Percentiles rank a stretch among this genome's conserved stretches.
phyloP scores from a whole-genome alignment of 306 rosid genomes.

The Acacia melanoxylon region DNA sequence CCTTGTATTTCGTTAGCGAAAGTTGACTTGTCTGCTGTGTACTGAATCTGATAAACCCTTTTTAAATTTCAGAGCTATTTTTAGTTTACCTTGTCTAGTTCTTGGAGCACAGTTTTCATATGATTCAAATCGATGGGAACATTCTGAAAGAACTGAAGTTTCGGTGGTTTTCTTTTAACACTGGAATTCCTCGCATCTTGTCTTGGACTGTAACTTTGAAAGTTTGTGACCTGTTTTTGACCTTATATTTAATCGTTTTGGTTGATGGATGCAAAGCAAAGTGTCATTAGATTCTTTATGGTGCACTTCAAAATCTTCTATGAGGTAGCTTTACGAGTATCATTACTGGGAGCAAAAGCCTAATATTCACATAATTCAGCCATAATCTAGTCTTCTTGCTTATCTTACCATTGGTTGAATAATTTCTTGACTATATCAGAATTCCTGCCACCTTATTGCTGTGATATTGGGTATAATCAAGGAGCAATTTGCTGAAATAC shows the following conservation, averaged over 20 bases:
- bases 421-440: not conserved
- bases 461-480: not conserved
- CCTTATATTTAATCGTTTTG: not conserved
- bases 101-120: not conserved
- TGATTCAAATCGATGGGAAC: not conserved
- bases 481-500: conserved; percentile 6
- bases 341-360: not conserved
- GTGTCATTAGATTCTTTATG: not conserved
- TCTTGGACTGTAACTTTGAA: not conserved
- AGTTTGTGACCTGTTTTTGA: not conserved
- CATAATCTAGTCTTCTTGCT: conserved; percentile 1
- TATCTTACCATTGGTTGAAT: not conserved
- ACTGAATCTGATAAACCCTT: not conserved
- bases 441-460: not conserved
- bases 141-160: not conserved
- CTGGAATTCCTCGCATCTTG: not conserved
- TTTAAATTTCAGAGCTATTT: not conserved
- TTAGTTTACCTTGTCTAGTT: not conserved
- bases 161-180: not conserved
- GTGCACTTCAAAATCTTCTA: not conserved
- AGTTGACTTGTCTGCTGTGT: not conserved
- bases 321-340: not conserved
- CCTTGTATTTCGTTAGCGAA: not conserved
- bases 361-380: not conserved
- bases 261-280: not conserved